These are phyloP conservation scores for Globisporangium parvum DNA, from an alignment of 352 stramenopile species.

Conservation along the genomic window DNA sequence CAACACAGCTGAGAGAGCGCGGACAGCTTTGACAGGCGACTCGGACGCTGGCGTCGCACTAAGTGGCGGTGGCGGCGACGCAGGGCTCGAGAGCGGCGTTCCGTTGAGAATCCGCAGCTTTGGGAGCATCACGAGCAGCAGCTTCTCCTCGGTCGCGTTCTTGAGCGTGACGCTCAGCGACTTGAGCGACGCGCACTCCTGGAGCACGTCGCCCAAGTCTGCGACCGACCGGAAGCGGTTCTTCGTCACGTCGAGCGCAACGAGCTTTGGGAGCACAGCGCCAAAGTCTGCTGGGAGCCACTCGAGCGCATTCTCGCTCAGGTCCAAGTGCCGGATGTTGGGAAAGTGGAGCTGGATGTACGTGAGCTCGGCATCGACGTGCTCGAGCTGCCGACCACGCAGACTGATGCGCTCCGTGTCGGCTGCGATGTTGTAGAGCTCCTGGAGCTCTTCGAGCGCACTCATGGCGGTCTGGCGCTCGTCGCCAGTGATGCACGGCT, in stretches of 20 bases:
- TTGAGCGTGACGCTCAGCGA: conserved; percentile 51
- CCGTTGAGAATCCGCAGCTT: conserved; percentile 58
- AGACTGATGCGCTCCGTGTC: conserved; percentile 41
- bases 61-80: conserved; percentile 11
- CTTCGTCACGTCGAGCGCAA: conserved; percentile 50
- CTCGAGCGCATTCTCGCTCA: conserved; percentile 47
- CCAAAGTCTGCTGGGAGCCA: conserved; percentile 35
- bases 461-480: conserved; percentile 12
- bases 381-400: conserved; percentile 22
- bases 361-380: conserved; percentile 24
- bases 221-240: conserved; percentile 44
- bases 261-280: conserved; percentile 31
- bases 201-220: conserved; percentile 34
- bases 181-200: conserved; percentile 41
- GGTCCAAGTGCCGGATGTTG: conserved; percentile 42
- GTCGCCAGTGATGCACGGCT: too few relatives aligned
- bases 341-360: conserved; percentile 42
- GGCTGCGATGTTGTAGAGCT: conserved; percentile 29
- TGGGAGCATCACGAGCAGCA: conserved; percentile 51
- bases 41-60: neutral
- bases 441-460: conserved; percentile 42
- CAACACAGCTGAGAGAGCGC: conserved; percentile 4
- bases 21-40: conserved; percentile 10
- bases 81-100: conserved; percentile 15
- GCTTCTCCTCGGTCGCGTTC: conserved; percentile 37